Base-by-base conservation (phyloP, 1,284 basidiomycete genomes). In the Cryptococcus wingfieldii region DNA sequence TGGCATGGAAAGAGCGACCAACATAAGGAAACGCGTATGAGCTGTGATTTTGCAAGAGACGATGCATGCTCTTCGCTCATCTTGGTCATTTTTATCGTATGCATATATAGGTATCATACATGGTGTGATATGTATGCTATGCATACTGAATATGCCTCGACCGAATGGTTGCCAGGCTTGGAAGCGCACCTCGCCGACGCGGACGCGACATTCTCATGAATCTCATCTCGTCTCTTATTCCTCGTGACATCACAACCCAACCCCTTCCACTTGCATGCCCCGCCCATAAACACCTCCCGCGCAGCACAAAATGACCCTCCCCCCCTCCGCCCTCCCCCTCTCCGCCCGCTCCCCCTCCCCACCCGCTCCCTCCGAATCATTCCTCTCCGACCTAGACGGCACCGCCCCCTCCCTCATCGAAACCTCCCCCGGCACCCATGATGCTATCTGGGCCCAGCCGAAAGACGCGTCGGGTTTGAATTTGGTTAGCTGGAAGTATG, bases 401-500 rank as follows among this genome's bases (percentile, higher is more conserved):
- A 72, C 70, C 4, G 71, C 70, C 4, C 66, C 66, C 3, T 69
- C 66, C 31, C 59, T 73, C 7, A 59, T 75, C 9, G 72, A 72
- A 27, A 69, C 66, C 19, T 62, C 68, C 28, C 61, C 57, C 27
- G 64, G 59, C 18, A 61, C 31, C 3, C 31, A 47, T 4, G 18
- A 43, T 13, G 31, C 38, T 16, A 8, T 18, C 27, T 45, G 23
- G 13, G 63, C 69, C 16, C 61, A 61, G 14, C 45, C 54, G 4
- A 72, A 69, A 66, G 66, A 68, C 44, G 53, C 49, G 12, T 51
- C 34, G 16, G 61, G 53, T 16, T 53, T 77, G 51, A 77, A 77
- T 58, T 61, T 76, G 12, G 75, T 77, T 3, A 71, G 67, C 19
- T 77, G 75, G 75, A 75, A 75, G 56, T 53, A 66, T 38, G 69